phyloP scores from a whole-genome alignment of 768 basidiomycete species.

The Kwoniella botswanensis region DNA sequence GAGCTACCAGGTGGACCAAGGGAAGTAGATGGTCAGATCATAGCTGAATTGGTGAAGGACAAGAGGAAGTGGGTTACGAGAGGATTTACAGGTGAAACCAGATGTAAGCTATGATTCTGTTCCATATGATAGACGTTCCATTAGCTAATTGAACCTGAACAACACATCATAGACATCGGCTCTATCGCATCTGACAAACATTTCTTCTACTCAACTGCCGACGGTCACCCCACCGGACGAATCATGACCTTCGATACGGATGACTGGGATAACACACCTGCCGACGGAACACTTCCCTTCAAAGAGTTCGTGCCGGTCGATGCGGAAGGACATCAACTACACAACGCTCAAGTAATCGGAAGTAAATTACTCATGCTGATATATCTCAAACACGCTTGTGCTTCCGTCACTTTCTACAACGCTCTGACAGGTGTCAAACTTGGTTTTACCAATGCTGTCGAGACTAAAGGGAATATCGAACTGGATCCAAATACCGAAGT shows the following conservation, averaged over 20 bases:
- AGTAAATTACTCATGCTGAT: slow-evolving; percentile 19
- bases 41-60: slow-evolving; percentile 9
- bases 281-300: slow-evolving; percentile 2
- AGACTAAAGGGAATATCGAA: slow-evolving; percentile 17
- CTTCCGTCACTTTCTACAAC: slow-evolving; percentile 23
- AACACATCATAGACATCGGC: slow-evolving; percentile 17
- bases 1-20: slow-evolving; percentile 12
- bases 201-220: slow-evolving; percentile 23
- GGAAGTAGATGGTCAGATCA: slow-evolving; percentile 9
- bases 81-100: slow-evolving; percentile 22
- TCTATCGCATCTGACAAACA: slow-evolving; percentile 16
- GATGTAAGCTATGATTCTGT: slow-evolving; percentile 8
- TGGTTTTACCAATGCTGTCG: slow-evolving; percentile 15
- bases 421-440: slow-evolving; percentile 16
- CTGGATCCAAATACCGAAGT: slow-evolving; percentile 7
- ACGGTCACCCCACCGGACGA: slow-evolving; percentile 23
- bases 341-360: slow-evolving; percentile 14
- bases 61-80: slow-evolving; percentile 16
- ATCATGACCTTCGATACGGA: slow-evolving; percentile 12
- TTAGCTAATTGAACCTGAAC: too few relatives aligned
- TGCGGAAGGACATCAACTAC: slow-evolving; percentile 15
- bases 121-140: neutral
- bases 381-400: slow-evolving; percentile 29
- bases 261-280: slow-evolving; percentile 8
- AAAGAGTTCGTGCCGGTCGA: slow-evolving; percentile 20